phyloP scores from a whole-genome alignment of 1,284 basidiomycete species.

The Puccinia horiana region DNA sequence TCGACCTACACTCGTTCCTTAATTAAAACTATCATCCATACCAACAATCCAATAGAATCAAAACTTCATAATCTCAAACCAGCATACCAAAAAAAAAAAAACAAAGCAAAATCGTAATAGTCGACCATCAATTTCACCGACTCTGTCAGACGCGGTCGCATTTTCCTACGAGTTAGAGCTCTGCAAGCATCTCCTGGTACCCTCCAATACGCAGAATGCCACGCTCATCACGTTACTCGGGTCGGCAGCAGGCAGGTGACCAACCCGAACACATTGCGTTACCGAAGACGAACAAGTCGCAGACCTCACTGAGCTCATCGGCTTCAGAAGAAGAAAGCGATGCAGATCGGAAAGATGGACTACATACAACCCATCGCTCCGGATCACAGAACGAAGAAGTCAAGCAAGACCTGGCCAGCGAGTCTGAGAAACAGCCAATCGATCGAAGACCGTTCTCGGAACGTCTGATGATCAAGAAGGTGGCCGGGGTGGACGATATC shows the following conservation, averaged over 20 bases:
- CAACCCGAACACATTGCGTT: not conserved
- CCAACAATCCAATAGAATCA: not conserved
- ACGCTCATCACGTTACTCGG: not conserved
- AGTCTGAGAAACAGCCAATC: not conserved
- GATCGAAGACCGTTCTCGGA: not conserved
- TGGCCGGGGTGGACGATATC: constrained; percentile 32
- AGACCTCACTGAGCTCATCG: not conserved
- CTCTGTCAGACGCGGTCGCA: not conserved
- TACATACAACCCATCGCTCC: not conserved
- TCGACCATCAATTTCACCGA: not conserved
- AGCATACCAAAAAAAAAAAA: not conserved
- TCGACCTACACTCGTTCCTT: not conserved
- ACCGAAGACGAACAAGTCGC: not conserved
- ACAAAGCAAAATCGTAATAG: not conserved
- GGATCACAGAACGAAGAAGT: not conserved
- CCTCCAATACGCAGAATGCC: not conserved
- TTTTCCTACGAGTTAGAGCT: not conserved
- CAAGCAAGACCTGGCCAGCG: not conserved
- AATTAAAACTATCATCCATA: not conserved
- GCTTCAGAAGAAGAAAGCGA: not conserved
- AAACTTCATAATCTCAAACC: not conserved
- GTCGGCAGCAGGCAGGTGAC: not conserved
- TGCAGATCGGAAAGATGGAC: not conserved
- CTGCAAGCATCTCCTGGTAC: not conserved
- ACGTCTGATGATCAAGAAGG: constrained; percentile 2